Evolutionary conservation across 306 rosid genomes (phyloP), one percentile per base, ranked within the genome.

Genomic region (Luffa acutangula): DNA sequence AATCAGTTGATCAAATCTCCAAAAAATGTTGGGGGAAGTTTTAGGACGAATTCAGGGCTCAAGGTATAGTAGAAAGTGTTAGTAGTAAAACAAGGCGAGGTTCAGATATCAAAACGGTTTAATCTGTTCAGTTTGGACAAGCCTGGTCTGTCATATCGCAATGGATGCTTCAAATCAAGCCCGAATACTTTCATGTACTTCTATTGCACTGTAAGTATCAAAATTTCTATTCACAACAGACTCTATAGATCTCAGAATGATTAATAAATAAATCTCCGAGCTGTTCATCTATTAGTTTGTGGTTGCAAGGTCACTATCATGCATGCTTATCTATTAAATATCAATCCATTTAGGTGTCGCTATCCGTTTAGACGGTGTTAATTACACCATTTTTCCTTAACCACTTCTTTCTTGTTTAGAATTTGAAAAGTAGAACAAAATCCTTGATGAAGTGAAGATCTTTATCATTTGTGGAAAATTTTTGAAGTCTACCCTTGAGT

Each of bases 1-100:
- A 87, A 83, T 78, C 94, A 86, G 80, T 33, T 85, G n/a, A 79
- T 42, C 54, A 54, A 76, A 60, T 80, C 11, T 37, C 80, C 93
- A 31, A 85, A 84, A 82, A 56, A 56, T 20, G 71, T 25, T 25
- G 31, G 31, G 31, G 31, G 31, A 25, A 25, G 81, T 72, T 82
- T 83, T 7, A 76, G 8, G 25, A 34, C 80, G 75, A 72, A 79
- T 78, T 83, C 84, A 17, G 54, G 17, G 3, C 17, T 48, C 90
- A 85, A 73, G 93, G 93, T 88, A 82, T 87, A 41, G 62, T 77
- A 78, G 10, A 67, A 20, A 7, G 20, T 15, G 31, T 7, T 15
- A n/a, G 10, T 56, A 56, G 62, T 49, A 49, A 49, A 13, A 0
- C 21, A 56, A 56, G 31, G 31, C 5, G 5, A 18, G 5, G 62